Percentiles rank a stretch among this genome's conserved stretches.
Evolutionary conservation across 2,329 filamentous ascomycete species (phyloP).

Genomic region (Dendrostoma leiphaemia): DNA sequence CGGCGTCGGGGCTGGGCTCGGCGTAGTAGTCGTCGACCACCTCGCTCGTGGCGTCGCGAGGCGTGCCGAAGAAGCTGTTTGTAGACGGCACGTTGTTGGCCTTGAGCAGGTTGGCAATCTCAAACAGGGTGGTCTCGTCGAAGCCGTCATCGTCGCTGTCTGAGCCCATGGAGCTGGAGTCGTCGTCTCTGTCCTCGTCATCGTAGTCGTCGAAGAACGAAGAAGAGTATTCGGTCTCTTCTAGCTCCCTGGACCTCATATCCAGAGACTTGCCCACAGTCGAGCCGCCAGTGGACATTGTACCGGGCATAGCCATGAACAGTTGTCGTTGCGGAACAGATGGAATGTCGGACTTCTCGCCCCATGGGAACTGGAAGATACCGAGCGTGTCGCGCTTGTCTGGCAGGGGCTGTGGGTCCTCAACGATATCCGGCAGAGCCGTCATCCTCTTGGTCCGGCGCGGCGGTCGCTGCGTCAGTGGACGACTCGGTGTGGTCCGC

Average conservation of each 20-base stretch:
- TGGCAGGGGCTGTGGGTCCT: constrained; percentile 58
- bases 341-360: constrained; percentile 58
- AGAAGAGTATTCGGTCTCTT: constrained; percentile 40
- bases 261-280: constrained; percentile 29
- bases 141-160: constrained; percentile 52
- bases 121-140: constrained; percentile 62
- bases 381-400: constrained; percentile 59
- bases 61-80: constrained; percentile 45
- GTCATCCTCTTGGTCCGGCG: constrained; percentile 57
- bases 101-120: constrained; percentile 60
- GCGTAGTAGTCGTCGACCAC: constrained; percentile 34
- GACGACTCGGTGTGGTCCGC: constrained; percentile 33
- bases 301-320: constrained; percentile 49
- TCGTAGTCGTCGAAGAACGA: constrained; percentile 63
- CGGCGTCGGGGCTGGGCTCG: constrained; percentile 23
- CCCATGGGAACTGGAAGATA: constrained; percentile 66
- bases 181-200: constrained; percentile 44
- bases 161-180: constrained; percentile 31
- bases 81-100: constrained; percentile 50
- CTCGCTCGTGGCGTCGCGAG: constrained; percentile 23
- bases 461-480: constrained; percentile 51
- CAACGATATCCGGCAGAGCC: constrained; percentile 60
- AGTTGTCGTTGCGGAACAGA: constrained; percentile 38
- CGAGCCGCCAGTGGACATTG: constrained; percentile 43
- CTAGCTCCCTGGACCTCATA: constrained; percentile 33